Evolutionary conservation across 202 grass and related monocot genomes (phyloP), one percentile per base, ranked within the genome.

Genomic region (Schoenoplectus tabernaemontani): DNA sequence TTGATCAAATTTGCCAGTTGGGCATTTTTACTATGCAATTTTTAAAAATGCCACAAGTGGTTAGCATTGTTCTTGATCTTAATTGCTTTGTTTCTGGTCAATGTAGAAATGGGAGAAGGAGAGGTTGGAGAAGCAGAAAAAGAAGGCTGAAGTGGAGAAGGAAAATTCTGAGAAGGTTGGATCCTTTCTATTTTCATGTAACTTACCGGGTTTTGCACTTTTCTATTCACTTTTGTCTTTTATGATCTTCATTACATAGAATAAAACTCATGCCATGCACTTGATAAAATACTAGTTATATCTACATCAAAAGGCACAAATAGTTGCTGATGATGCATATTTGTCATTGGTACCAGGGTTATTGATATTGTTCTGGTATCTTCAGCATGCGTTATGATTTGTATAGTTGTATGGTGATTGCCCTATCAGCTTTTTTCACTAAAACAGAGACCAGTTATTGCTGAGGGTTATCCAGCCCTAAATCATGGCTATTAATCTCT

Each of bases 101-200:
- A 78, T 80, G 83, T 73, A 92, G 91, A 97, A 94, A 86, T 90
- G 91, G 91, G 94, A 97, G 94, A 88, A 61, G 84, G 91, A 97
- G 80, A 86, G 81, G 56, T 41, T 24, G 87, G 94, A 97, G 86
- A 97, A 93, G 81, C 79, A 87, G 43, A 90, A 81, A 87, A 91
- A 84, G 69, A 84, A 88, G 85, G 70, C 19, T 0, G 87, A 92
- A 73, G 57, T 86, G 59, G 89, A 93, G 85, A 93, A 83, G 77
- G 76, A 76, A 19, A 87, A 84, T 30, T 70, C 87, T 3, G 75
- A 85, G 46, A 91, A 89, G 72, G 50, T 16, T 68, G 81, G 46
- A 38, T 47, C 16, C 6, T 19, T 47, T 44, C n/a, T 32, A 72
- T 53, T 11, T 73, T 73, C 11, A 4, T 23, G 30, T 73, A 32